Evolutionary conservation across 2,329 filamentous ascomycete genomes (phyloP), one percentile per base, ranked within the genome.

Genomic region (Fusarium udum): DNA sequence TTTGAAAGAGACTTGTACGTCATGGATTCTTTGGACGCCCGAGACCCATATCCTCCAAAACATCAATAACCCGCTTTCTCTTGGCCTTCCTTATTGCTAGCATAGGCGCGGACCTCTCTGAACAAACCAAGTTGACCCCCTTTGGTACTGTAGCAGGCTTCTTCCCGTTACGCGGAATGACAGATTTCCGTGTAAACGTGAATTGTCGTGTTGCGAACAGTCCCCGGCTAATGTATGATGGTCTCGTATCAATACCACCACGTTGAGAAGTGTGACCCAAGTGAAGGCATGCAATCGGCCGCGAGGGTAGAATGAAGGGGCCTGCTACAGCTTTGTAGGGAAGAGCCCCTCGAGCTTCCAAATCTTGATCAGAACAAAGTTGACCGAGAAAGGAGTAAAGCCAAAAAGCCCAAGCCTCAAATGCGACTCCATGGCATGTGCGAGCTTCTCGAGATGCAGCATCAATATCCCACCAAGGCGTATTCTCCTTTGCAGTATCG

Each of bases 361-460:
- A 68, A 68, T 85, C 83, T 7, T 64, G 56, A 61, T 85, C 82
- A 13, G 76, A 64, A 24, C 75, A 78, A 9, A 84, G 73, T 51
- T 85, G 82, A 4, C 83, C 83, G 15, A 84, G 78, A 53, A 84
- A 78, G 10, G 82, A 79, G 67, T 83, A 83, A 7, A 84, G 72
- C 82, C 83, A 85, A 53, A 85, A 84, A 2, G 80, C 82, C 82
- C 82, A 84, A 4, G 79, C 67, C 64, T 84, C 83, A 40, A 83
- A 84, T 4, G 80, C 77, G 8, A 79, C 75, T 3, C 76, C 78
- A 42, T 83, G 81, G 36, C 83, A 83, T 10, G 77, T 78, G 20
- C 76, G 69, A 22, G 74, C 72, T n/a, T 80, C 75, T 39, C 74
- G 77, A 18, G 66, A 73, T 22, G 77, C 75, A 12, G 81, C 78